Percentiles rank a stretch among this genome's conserved stretches.
These are phyloP conservation scores for Phytophthora idaei DNA, from an alignment of 352 stramenopile genomes.

Conservation along the genomic window DNA sequence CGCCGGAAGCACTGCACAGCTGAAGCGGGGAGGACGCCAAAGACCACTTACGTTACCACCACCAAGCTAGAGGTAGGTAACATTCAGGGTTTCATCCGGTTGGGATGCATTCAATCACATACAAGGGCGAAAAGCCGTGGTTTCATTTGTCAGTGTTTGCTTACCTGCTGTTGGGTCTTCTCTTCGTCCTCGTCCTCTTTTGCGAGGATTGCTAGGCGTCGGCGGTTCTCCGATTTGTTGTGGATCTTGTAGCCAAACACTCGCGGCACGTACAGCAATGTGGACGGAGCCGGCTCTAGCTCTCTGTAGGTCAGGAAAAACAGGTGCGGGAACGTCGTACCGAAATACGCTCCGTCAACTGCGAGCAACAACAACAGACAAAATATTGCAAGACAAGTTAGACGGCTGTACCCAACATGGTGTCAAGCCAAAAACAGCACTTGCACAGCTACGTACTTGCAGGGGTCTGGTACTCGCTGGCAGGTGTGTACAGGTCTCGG, in stretches of 20 bases:
- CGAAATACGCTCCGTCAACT: constrained; percentile 98
- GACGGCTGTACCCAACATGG: neutral
- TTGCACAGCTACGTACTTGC: constrained; percentile 59
- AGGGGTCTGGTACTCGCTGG: constrained; percentile 84
- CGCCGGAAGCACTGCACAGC: constrained; percentile 30
- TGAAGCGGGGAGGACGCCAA: constrained; percentile 11
- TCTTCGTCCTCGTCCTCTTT: constrained; percentile 84
- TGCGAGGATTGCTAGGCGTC: constrained; percentile 79
- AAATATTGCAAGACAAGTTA: constrained; percentile 13
- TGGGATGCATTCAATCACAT: constrained; percentile 20
- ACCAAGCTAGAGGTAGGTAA: constrained; percentile 4
- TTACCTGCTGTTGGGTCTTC: constrained; percentile 70
- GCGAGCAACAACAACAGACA: neutral
- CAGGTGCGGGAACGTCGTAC: constrained; percentile 98
- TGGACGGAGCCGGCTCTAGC: constrained; percentile 80
- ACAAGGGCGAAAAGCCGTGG: constrained; percentile 35
- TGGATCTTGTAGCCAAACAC: constrained; percentile 95
- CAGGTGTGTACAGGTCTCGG: constrained; percentile 85
- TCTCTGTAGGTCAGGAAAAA: constrained; percentile 98
- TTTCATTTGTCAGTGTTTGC: constrained; percentile 44
- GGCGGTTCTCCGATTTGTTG: constrained; percentile 85
- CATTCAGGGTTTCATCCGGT: constrained; percentile 5
- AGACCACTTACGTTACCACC: constrained; percentile 11
- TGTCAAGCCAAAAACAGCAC: neutral
- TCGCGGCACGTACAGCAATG: constrained; percentile 87